Base-by-base conservation (phyloP, 257 asterid species). In the Solanum etuberosum region DNA sequence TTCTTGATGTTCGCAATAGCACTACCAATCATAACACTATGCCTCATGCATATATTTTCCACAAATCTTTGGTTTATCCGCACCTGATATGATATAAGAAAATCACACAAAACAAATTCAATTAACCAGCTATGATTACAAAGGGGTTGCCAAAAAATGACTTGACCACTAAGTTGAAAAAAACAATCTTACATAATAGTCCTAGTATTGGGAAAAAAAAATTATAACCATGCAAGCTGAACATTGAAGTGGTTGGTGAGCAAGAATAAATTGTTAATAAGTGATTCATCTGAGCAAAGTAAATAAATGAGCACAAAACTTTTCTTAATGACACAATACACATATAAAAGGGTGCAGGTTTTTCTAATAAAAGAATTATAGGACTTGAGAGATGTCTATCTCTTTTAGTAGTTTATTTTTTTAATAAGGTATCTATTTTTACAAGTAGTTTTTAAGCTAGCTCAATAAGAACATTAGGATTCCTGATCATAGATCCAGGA, bases 31-130 rank as follows among this genome's bases (percentile, higher is more conserved):
- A 97, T 94, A 91, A 95, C 96, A 88, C 98, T 97, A 42, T 96
- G 96, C 89, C 95, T 93, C 98, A 93, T 92, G 68, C 90, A 94
- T 84, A 97, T 92, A 85, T 94, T 94, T 91, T 97, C 99, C 92
- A 91, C 95, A 91, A 93, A 97, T 89, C 97, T 92, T 89, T 89
- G 99, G 93, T 97, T 97, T 86, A 97, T 92, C 83, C 99, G 93
- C 72, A 96, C 94, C 99, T 97, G 95, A 91, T 78, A 89, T 86
- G 84, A 89, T 77, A 73, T 43, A 86, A 37, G 15, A 84, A 61
- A 73, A 42, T 65, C 82, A 38, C 57, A 73, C 70, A 51, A 81
- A 35, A 34, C 84, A 83, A 83, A n/a, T 87, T 74, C 77, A 67
- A 73, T 48, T 74, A 73, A 63, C 32, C 31, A 20, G 74, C 37